Conservation (phyloP, 371 early-diverging fungal genomes). For the Parasitella parasitica region DNA sequence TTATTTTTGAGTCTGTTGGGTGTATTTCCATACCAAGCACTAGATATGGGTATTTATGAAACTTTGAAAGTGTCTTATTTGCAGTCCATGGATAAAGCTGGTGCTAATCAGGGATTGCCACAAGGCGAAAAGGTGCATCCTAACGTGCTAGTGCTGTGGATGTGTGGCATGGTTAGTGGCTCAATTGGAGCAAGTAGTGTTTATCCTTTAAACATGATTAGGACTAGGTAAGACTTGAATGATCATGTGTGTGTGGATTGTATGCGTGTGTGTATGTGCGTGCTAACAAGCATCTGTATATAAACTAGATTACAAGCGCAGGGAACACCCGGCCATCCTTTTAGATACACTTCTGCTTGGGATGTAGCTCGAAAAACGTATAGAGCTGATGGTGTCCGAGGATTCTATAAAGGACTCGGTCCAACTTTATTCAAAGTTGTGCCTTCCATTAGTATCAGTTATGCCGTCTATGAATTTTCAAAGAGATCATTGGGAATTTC, state of each 20-base stretch:
- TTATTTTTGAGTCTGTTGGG: conserved; percentile 62
- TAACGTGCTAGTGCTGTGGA: conserved; percentile 56
- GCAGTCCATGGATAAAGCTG: conserved; percentile 41
- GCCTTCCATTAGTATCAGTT: conserved; percentile 63
- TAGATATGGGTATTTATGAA: conserved; percentile 74
- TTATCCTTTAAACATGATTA: conserved; percentile 77
- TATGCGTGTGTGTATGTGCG: no score
- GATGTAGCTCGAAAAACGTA: conserved; percentile 70
- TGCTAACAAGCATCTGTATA: no score
- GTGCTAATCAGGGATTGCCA: conserved; percentile 15
- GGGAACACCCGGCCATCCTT: conserved; percentile 76
- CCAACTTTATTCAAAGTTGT: conserved; percentile 74
- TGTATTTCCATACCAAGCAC: conserved; percentile 80
- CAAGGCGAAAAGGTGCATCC: conserved; percentile 23
- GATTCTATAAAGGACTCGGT: conserved; percentile 86
- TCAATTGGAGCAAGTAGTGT: conserved; percentile 72
- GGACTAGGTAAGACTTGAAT: conserved; percentile 66
- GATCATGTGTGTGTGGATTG: not conserved
- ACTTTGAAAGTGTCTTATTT: conserved; percentile 71
- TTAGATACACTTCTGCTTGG: conserved; percentile 62
- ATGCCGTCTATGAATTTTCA: conserved; percentile 60
- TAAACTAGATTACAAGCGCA: conserved; percentile 87
- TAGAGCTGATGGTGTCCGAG: conserved; percentile 72
- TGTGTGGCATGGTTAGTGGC: conserved; percentile 72
- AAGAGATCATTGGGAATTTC: conserved; percentile 52